Base-by-base conservation (phyloP, 2,329 filamentous ascomycete genomes). In the Xylariaceae sp. region DNA sequence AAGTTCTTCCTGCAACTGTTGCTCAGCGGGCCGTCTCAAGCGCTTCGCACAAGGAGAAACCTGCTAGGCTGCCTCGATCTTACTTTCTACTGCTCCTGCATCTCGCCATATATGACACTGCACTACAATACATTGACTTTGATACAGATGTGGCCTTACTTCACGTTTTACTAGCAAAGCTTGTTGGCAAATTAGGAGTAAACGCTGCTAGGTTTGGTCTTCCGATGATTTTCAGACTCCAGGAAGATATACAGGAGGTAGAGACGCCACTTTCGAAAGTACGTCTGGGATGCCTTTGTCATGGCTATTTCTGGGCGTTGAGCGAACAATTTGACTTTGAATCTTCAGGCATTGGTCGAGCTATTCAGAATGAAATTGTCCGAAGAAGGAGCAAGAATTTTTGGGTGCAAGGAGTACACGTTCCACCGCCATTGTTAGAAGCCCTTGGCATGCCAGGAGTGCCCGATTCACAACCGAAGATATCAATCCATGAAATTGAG, bases 31-130 rank as follows among this genome's bases (percentile, higher is more conserved):
- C 83, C 2, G 84, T 87, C 3, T 92, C 89, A 1, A 87, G 80
- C 62, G 81, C 86, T 6, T 87, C 87, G 3, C 73, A 75, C 42
- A 75, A 83, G 50, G 87, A 90, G 33, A 84, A 81, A 57, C 75
- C 77, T 13, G 68, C 75, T 16, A 81, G 76, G 56, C 73, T 74
- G 7, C 75, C 77, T 3, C 81, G 82, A 35, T 85, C 84, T n/a
- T 86, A 84, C 33, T 97, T 96, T 68, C 73, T 97, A 42, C 84
- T 91, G 48, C 78, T 95, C 3, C 77, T 97, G 3, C 92, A 97
- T 72, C 79, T 97, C 37, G 87, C 89, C 43, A 82, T 94, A n/a
- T 97, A 95, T 70, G 93, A 97, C 69, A 90, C 89, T 61, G 89
- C 90, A 6, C 74, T 93, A 18, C 88, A 94, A 63, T 85, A 79